phyloP scores from a whole-genome alignment of 73 alveolate genomes.

The Loxodes magnus region DNA sequence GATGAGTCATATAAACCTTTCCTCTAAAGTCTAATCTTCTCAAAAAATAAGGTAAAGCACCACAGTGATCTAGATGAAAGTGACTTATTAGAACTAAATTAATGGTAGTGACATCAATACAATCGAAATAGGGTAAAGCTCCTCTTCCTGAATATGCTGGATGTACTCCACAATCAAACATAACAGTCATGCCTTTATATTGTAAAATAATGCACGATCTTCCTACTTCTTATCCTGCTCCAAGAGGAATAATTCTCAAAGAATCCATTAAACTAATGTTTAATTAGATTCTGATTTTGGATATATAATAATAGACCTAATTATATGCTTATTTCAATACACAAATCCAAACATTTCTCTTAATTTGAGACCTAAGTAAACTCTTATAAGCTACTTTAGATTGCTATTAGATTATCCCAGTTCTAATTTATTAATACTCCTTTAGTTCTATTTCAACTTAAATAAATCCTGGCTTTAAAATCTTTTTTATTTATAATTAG shows the following conservation, averaged over 20 bases:
- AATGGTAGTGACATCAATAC: slow-evolving; percentile 74
- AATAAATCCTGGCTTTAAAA: too few relatives aligned
- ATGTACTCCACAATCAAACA: slow-evolving; percentile 97
- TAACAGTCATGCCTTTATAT: slow-evolving; percentile 76
- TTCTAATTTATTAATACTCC: too few relatives aligned
- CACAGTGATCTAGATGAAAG: slow-evolving; percentile 95
- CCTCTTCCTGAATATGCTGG: slow-evolving; percentile 90
- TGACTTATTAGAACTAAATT: slow-evolving; percentile 91
- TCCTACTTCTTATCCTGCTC: slow-evolving; percentile 97
- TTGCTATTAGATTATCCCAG: too few relatives aligned
- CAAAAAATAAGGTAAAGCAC: slow-evolving; percentile 95
- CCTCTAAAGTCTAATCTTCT: slow-evolving; percentile 95
- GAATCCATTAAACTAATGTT: too few relatives aligned
- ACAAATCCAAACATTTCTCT: too few relatives aligned
- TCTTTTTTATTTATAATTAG: too few relatives aligned
- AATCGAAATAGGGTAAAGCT: slow-evolving; percentile 92
- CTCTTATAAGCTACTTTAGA: too few relatives aligned
- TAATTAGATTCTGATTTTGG: too few relatives aligned
- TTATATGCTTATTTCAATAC: too few relatives aligned
- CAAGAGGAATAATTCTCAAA: slow-evolving; percentile 90
- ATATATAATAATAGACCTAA: too few relatives aligned
- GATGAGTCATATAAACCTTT: slow-evolving; percentile 96
- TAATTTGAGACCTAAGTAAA: too few relatives aligned
- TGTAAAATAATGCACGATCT: slow-evolving; percentile 87
- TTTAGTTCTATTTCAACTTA: too few relatives aligned